Evolutionary conservation across 352 stramenopile genomes (phyloP), one percentile per base, ranked within the genome.

Genomic region (Globisporangium nunn): DNA sequence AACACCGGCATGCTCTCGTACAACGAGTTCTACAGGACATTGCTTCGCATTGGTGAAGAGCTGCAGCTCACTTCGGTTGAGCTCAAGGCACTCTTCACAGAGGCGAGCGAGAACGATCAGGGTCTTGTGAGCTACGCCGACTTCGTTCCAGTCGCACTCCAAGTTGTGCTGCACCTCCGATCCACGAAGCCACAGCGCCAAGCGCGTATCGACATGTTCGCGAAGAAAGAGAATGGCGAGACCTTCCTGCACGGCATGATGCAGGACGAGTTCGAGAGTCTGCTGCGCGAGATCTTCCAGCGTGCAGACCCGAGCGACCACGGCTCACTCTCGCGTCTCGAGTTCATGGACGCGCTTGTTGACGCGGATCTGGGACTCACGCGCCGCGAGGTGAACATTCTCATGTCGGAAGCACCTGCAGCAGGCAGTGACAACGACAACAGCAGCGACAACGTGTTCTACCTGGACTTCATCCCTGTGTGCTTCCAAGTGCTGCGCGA

Each of bases 251-350:
- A 93, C 58, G 80, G 82, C 35, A 81, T 91, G 69, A 81, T 83
- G 71, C 82, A 87, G 50, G 82, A 93, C 53, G 82, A 93, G 51
- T 75, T 88, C 52, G 82, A 93, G 51, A 88, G 77, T 63, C 68
- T 91, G 28, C 59, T 93, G 55, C 72, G 77, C 2, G 82, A 93
- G 54, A 87, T 83, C 61, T 85, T 93, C 54, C 78, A 87, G 55
- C 80, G 81, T 29, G 59, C 72, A 6, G 82, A 91, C 50, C 57
- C 72, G 0, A 73, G 87, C 48, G 76, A 88, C 35, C 58, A 54
- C 3, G 82, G 82, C 4, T 68, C 58, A 11, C 31, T 91, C 7
- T 56, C 44, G 10, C 71, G 78, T 12, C 15, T 77, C 31, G 68
- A 81, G n/a, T 93, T 93, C 47, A 78, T 85, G 67, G 72, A 85